Evolutionary conservation across 768 basidiomycete species (phyloP), one percentile per base, ranked within the genome.

Genomic region (Rhodotorula kratochvilovae): DNA sequence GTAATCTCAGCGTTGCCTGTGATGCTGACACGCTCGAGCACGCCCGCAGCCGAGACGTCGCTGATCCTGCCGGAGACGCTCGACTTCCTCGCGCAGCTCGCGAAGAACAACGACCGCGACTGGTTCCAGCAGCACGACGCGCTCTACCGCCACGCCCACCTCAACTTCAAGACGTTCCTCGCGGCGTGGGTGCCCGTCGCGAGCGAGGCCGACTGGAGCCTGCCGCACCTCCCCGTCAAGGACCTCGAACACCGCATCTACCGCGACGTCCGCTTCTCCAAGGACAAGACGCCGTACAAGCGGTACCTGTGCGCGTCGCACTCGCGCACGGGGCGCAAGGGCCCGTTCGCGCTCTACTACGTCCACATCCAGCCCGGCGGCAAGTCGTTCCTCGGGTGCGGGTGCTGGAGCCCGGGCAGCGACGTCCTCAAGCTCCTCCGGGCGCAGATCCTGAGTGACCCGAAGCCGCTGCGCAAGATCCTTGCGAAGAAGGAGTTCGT

Each of bases 241-340:
- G 95, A 99, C 76, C 85, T 95, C 33, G 87, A 90, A 66, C 91
- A 98, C 80, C 84, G 95, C 25, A 93, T 97, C 51, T 95, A 96
- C 79, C 87, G 94, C 56, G 95, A 97, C 79, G 80, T 95, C 33
- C 86, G 93, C 23, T 96, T 71, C 63, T 67, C 53, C 25, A 60
- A 65, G 35, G 68, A 77, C 68, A 73, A 77, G 82, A 99, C 95
- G 10, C 95, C 95, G 0, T 99, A 99, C 83, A 98, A 98, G 81
- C 85, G 80, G 12, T 84, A 84, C 17, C 84, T 97, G 43, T 89
- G 89, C 0, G 90, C 91, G 0, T 89, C 88, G 64, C 90, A 94
- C 75, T 93, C 92, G 7, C 84, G 96, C 58, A 89, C 89, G 39
- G 95, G 95, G 5, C 82, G 90, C 53, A 98, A 97, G 77, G 92